A percentile compares a stretch with the other conserved stretches of the same genome.
phyloP scores from a whole-genome alignment of 78 protist species.

The Monosiga brevicollis region DNA sequence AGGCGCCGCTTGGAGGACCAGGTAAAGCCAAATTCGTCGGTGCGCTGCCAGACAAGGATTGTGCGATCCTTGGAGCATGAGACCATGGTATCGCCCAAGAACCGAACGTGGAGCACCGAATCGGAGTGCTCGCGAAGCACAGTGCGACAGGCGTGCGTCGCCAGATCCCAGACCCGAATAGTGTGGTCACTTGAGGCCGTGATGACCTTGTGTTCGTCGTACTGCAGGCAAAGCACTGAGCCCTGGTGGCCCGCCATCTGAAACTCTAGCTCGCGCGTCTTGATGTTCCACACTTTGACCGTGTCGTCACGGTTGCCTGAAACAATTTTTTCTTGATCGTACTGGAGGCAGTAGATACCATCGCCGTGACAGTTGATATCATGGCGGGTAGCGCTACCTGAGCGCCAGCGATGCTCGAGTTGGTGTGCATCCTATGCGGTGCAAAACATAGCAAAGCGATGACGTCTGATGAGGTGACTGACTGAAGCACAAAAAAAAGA shows the following conservation, averaged over 20 bases:
- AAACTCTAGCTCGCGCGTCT: background rate
- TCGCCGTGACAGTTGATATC: background rate
- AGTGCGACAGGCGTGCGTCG: background rate
- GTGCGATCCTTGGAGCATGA: constrained; percentile 22
- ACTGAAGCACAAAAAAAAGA: no score
- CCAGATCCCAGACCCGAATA: constrained; percentile 14
- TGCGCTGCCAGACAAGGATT: background rate
- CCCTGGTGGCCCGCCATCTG: background rate
- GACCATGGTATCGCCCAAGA: background rate
- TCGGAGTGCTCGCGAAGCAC: background rate
- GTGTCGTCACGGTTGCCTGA: background rate
- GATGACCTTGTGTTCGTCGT: constrained; percentile 1
- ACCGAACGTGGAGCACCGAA: constrained; percentile 23
- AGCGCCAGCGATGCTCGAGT: no score
- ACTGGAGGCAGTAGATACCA: background rate
- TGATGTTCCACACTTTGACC: background rate
- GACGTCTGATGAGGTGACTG: no score
- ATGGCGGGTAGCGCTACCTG: no score
- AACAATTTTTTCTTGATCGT: background rate
- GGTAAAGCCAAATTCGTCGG: background rate
- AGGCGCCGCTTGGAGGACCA: background rate
- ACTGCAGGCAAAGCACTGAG: constrained; percentile 24
- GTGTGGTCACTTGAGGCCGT: constrained; percentile 8
- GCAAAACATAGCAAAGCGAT: no score
- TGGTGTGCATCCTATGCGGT: no score